phyloP scores from a whole-genome alignment of 1,284 basidiomycete genomes.

The Moesziomyces globuligerus region DNA sequence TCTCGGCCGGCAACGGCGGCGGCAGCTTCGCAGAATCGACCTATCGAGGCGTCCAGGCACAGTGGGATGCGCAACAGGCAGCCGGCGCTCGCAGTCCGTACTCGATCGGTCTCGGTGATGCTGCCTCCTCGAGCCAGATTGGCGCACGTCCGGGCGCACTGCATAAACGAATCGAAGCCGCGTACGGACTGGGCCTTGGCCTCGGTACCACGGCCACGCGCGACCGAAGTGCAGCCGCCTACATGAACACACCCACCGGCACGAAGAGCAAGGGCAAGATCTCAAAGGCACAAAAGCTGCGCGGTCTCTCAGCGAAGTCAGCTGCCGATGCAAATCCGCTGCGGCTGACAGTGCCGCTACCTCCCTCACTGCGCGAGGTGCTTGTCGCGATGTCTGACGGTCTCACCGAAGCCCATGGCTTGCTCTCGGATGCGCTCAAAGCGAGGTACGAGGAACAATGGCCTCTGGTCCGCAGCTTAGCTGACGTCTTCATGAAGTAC shows the following conservation, averaged over 20 bases:
- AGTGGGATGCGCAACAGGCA: conserved; percentile 12
- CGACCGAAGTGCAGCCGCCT: conserved; percentile 25
- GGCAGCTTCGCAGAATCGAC: background rate
- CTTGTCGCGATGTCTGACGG: conserved; percentile 53
- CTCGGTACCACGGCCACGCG: conserved; percentile 35
- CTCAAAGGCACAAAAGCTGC: conserved; percentile 43
- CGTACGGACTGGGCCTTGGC: conserved; percentile 45
- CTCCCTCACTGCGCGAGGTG: conserved; percentile 48
- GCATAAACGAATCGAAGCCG: conserved; percentile 5
- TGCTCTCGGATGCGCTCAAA: conserved; percentile 56
- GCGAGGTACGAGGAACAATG: conserved; percentile 60
- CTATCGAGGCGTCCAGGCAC: background rate
- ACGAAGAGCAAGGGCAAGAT: conserved; percentile 19
- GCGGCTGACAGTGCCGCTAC: conserved; percentile 48
- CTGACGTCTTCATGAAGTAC: conserved; percentile 56
- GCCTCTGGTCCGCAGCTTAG: conserved; percentile 58
- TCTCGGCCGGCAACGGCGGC: conserved; percentile 4
- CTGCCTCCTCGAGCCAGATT: background rate
- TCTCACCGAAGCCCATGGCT: conserved; percentile 50
- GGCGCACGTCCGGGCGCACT: background rate
- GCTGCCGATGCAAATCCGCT: conserved; percentile 30
- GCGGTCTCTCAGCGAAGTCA: conserved; percentile 20
- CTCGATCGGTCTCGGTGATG: conserved; percentile 3
- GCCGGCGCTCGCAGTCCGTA: conserved; percentile 33
- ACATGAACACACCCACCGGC: conserved; percentile 9